These are phyloP conservation scores for Melocanna baccifera DNA, from an alignment of 176 grass and related monocot genomes.

Conservation along the genomic window DNA sequence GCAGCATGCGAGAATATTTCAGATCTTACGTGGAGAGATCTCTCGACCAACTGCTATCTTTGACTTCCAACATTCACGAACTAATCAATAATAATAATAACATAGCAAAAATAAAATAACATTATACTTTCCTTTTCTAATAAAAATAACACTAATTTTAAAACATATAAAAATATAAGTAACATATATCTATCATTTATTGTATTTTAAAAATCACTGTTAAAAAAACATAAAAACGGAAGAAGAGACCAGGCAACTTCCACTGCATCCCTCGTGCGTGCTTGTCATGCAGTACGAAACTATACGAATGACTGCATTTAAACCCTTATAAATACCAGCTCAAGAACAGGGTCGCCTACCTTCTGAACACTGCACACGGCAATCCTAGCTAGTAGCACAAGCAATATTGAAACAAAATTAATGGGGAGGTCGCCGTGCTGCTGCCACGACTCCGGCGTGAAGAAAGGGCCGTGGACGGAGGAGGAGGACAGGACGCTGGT, in stretches of 20 bases:
- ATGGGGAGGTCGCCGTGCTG: slow-evolving; percentile 75
- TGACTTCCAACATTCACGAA: slow-evolving; percentile 31
- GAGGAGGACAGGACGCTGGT: slow-evolving; percentile 60
- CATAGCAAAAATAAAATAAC: not conserved
- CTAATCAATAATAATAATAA: not conserved
- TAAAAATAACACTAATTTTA: too few species aligned
- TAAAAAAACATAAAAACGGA: too few species aligned
- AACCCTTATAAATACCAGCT: slow-evolving; percentile 14
- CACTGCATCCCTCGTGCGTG: not conserved
- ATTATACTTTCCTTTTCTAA: too few species aligned
- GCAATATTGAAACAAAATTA: not conserved
- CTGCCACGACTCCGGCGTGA: slow-evolving; percentile 49
- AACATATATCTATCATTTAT: too few species aligned
- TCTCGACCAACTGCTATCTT: slow-evolving; percentile 19
- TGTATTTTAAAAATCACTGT: too few species aligned
- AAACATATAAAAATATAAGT: too few species aligned
- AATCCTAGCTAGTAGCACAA: not conserved
- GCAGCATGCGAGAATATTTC: slow-evolving; percentile 35
- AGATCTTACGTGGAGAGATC: slow-evolving; percentile 18
- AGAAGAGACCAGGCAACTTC: too few species aligned
- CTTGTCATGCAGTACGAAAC: not conserved
- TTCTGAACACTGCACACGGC: not conserved
- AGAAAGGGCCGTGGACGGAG: slow-evolving; percentile 64
- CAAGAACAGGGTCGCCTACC: not conserved
- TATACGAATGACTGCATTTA: not conserved